Percentiles rank a stretch among this genome's conserved stretches.
phyloP scores from a whole-genome alignment of 257 asterid genomes.

The Ilex aquifolium region DNA sequence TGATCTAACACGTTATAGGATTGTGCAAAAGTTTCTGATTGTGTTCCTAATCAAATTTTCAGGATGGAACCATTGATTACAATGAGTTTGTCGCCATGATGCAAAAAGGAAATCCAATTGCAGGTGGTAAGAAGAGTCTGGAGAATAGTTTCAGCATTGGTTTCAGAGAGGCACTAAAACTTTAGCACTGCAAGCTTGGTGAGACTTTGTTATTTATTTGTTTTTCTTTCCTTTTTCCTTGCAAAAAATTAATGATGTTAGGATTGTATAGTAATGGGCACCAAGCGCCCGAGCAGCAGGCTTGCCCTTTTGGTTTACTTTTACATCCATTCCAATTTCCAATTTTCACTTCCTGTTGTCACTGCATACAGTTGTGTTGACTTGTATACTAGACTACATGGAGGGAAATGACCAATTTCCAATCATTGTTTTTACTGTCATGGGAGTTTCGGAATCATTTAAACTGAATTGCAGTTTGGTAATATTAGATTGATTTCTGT shows the following conservation, averaged over 20 bases:
- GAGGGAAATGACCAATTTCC: no score
- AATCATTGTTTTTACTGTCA: no score
- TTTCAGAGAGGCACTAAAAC: conserved; percentile 59
- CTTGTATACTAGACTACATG: no score
- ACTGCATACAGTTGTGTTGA: no score
- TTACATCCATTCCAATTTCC: not conserved
- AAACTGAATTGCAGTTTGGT: no score
- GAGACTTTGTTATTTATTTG: not conserved
- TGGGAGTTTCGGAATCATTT: no score
- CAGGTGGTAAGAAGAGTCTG: conserved; percentile 46
- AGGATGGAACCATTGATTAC: conserved; percentile 86
- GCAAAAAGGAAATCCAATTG: conserved; percentile 62
- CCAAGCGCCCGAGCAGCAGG: not conserved
- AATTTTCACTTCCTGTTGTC: no score
- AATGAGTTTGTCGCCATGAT: conserved; percentile 80
- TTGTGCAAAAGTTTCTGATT: not conserved
- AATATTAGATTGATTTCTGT: no score
- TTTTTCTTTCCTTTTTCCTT: not conserved
- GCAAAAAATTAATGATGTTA: conserved; percentile 4
- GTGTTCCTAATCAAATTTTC: conserved; percentile 13
- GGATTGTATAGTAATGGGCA: conserved; percentile 8
- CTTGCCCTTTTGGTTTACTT: not conserved
- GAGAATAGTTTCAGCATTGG: conserved; percentile 74
- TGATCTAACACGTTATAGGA: not conserved
- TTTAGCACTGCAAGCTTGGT: conserved; percentile 17